These are phyloP conservation scores for Pyrenophora seminiperda DNA, from an alignment of 2,329 filamentous ascomycete genomes.

Conservation along the genomic window DNA sequence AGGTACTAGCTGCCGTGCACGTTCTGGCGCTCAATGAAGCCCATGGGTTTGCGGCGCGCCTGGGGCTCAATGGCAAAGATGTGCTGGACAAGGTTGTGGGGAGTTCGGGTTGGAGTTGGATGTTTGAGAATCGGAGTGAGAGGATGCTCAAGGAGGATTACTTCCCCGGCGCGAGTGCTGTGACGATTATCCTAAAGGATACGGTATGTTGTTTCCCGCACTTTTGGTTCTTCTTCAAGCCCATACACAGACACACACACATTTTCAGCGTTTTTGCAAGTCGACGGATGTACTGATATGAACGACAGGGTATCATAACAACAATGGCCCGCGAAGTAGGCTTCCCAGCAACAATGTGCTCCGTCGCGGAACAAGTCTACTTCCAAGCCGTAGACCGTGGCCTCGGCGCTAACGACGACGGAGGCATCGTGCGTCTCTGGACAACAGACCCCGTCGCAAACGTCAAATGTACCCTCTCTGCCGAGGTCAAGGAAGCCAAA, in stretches of 20 bases:
- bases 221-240: neutral
- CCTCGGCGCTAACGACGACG: constrained; percentile 60
- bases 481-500: constrained; percentile 36
- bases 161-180: constrained; percentile 51
- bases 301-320: constrained; percentile 65
- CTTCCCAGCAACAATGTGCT: constrained; percentile 66
- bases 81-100: constrained; percentile 57
- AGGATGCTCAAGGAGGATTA: constrained; percentile 60
- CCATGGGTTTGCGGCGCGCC: constrained; percentile 60
- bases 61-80: constrained; percentile 58
- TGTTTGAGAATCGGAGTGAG: constrained; percentile 62
- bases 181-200: constrained; percentile 57
- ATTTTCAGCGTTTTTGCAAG: too few relatives aligned
- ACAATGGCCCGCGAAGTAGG: constrained; percentile 63
- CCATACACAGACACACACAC: neutral
- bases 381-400: constrained; percentile 64
- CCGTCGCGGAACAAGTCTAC: constrained; percentile 68
- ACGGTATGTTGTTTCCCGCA: constrained; percentile 33
- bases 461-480: constrained; percentile 31
- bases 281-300: too few relatives aligned
- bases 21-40: constrained; percentile 62
- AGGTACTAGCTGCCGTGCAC: constrained; percentile 64
- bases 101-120: constrained; percentile 56
- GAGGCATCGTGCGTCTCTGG: constrained; percentile 62
- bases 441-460: constrained; percentile 46